These are phyloP conservation scores for Pyrus communis DNA, from an alignment of 306 rosid genomes.

Conservation along the genomic window DNA sequence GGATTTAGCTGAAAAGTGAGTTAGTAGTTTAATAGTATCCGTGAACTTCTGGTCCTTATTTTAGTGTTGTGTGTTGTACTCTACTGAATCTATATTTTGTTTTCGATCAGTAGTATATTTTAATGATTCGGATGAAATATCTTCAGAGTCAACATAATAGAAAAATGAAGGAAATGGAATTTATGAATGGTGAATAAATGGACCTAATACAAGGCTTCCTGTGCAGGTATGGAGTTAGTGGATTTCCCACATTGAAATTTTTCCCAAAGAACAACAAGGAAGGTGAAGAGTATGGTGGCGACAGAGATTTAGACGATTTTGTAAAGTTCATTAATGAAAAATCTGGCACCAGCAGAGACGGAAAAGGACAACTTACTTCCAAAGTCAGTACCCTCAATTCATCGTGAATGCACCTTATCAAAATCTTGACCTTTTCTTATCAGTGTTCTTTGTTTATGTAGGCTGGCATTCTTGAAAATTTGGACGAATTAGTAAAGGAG, in stretches of 20 bases:
- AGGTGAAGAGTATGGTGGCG: constrained; percentile 74
- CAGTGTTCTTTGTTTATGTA: constrained; percentile 21
- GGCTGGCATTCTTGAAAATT: constrained; percentile 62
- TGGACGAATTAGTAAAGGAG: constrained; percentile 63
- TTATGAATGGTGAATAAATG: not conserved
- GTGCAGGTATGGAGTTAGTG: constrained; percentile 67
- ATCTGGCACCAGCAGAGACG: constrained; percentile 73
- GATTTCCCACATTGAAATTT: constrained; percentile 75
- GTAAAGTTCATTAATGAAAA: constrained; percentile 69
- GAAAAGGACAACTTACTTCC: constrained; percentile 61
- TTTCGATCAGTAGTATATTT: not conserved
- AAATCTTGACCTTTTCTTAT: constrained; percentile 1
- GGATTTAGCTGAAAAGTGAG: constrained; percentile 79
- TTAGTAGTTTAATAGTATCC: not conserved
- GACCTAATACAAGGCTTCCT: constrained; percentile 15
- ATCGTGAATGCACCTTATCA: not conserved
- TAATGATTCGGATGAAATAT: not conserved
- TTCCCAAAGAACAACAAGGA: constrained; percentile 73
- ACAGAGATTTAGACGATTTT: constrained; percentile 69
- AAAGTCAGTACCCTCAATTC: constrained; percentile 33
- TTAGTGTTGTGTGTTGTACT: not conserved
- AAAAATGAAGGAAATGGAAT: not conserved
- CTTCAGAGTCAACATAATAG: not conserved
- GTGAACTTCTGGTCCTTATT: not conserved
- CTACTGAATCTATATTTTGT: not conserved